phyloP scores from a whole-genome alignment of 164 flowering plant species.

The Cinnamomum chago region DNA sequence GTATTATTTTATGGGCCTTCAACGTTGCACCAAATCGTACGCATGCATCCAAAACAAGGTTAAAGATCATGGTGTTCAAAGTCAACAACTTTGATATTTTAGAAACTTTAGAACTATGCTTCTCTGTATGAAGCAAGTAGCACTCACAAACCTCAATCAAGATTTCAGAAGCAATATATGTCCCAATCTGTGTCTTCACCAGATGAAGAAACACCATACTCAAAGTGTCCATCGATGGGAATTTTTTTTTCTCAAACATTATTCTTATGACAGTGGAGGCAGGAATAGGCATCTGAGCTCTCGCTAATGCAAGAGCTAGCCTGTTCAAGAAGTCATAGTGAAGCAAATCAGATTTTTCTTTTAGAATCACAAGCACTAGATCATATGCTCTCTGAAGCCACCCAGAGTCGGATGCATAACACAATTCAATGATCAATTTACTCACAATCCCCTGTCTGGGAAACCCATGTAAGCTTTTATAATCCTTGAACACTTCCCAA shows the following conservation, averaged over 20 bases:
- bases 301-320: constrained; percentile 55
- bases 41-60: constrained; percentile 80
- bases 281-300: constrained; percentile 63
- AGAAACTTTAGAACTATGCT: constrained; percentile 12
- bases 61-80: constrained; percentile 61
- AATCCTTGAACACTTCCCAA: constrained; percentile 54
- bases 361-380: constrained; percentile 37
- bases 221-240: constrained; percentile 40
- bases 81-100: constrained; percentile 24
- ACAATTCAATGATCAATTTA: constrained; percentile 43
- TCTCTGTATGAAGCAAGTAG: constrained; percentile 12
- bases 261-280: constrained; percentile 56
- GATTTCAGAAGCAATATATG: constrained; percentile 60
- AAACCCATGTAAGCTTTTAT: constrained; percentile 51
- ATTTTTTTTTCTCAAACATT: constrained; percentile 36
- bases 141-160: constrained; percentile 61
- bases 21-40: constrained; percentile 43
- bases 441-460: constrained; percentile 36
- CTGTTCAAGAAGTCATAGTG: constrained; percentile 33
- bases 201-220: constrained; percentile 50
- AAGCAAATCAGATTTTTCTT: constrained; percentile 43
- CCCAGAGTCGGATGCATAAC: constrained; percentile 46
- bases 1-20: constrained; percentile 64
- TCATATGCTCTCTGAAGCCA: constrained; percentile 55
- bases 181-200: constrained; percentile 68